Evolutionary conservation across 2,329 filamentous ascomycete genomes (phyloP), one percentile per base, ranked within the genome.

Genomic region (Neofusicoccum ribis): DNA sequence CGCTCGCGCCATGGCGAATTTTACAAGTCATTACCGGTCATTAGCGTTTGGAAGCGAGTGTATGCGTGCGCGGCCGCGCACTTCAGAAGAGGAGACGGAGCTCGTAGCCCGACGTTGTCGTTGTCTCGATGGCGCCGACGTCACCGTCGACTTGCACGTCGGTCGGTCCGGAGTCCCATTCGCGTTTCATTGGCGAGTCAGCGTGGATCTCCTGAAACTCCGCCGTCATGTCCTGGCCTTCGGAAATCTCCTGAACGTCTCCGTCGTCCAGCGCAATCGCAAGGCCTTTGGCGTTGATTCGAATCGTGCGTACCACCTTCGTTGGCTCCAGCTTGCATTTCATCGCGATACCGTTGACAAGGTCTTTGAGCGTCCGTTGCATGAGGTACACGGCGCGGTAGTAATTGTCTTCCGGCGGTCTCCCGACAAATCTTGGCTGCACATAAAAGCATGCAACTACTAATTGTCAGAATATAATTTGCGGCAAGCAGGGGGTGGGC

Each of bases 221-320:
- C 47, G 86, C 85, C 43, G 85, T 81, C 90, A 98, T 95, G 73
- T 97, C 94, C 77, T 98, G 92, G 37, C 93, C 93, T 79, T 99
- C 95, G 1, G 88, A 86, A 61, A 98, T 82, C 76, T 94, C 90
- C 50, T 86, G 86, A 37, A 98, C 87, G 54, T 96, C 89, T 68
- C 97, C 93, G 72, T 98, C 93, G 72, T 98, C 95, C 71, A 98
- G 85, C 73, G 96, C 87, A 64, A 98, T 88, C 72, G 93, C 88
- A 1, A 97, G 79, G 0, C 92, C 92, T 68, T 88, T 88, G 14
- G 88, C 83, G 47, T 91, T 89, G 62, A 93, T 82, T 65, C 88
- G 91, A 4, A 96, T 82, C 1, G 89, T 89, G 41, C 90, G 88
- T 1, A 88, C 80, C 7, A 97, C 86, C 67, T 86, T 87, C 2